Percentiles rank a stretch among this genome's conserved stretches.
Conservation (phyloP, 108 stramenopile species). For the Fragilariopsis cylindrus region DNA sequence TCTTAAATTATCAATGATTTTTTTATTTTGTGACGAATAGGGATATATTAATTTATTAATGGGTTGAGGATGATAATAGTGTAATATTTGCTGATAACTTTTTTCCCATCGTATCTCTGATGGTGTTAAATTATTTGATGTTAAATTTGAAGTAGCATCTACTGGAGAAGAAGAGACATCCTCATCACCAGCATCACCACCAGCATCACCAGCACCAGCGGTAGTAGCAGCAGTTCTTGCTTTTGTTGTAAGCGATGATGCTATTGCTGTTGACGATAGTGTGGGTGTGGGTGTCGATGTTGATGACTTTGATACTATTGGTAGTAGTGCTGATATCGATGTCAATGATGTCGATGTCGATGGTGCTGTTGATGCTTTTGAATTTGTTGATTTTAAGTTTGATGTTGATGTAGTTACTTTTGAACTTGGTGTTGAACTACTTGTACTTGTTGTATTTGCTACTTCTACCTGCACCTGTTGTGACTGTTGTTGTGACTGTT, state of each 20-base stretch:
- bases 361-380: background rate
- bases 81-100: too few species aligned
- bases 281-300: background rate
- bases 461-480: background rate
- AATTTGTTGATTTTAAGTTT: background rate
- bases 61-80: too few species aligned
- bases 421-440: too few species aligned
- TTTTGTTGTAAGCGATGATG: background rate
- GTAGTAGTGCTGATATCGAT: background rate
- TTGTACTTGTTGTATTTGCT: too few species aligned
- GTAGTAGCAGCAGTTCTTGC: too few species aligned
- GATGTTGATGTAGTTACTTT: background rate
- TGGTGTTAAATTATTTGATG: background rate
- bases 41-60: too few species aligned
- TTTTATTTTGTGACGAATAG: too few species aligned
- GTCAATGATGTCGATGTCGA: background rate
- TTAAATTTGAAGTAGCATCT: background rate
- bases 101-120: background rate
- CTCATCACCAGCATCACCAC: too few species aligned
- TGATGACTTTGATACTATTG: background rate
- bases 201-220: too few species aligned
- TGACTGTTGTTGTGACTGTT: background rate
- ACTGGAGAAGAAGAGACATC: background rate
- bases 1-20: too few species aligned
- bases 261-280: background rate